Percentiles rank a stretch among this genome's conserved stretches.
These are phyloP conservation scores for Hamiltosporidium tvaerminnensis DNA, from an alignment of 371 early-diverging fungal species.

Conservation along the genomic window DNA sequence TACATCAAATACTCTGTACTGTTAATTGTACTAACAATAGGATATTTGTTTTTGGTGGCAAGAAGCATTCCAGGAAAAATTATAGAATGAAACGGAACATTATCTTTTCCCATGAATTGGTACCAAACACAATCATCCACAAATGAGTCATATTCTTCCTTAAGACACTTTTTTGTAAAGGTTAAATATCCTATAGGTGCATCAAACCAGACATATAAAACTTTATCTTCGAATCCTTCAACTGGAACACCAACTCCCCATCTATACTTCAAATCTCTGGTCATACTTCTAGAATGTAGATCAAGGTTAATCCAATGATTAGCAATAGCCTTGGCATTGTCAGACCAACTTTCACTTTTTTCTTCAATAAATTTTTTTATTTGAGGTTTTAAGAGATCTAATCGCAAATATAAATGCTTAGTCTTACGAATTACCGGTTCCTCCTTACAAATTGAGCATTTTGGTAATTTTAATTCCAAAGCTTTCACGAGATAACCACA, in stretches of 20 bases:
- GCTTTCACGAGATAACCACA: conserved; percentile 80
- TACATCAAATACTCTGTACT: conserved; percentile 95
- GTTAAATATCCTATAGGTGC: conserved; percentile 72
- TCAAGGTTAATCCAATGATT: conserved; percentile 88
- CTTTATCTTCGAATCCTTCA: conserved; percentile 71
- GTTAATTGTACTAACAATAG: conserved; percentile 71
- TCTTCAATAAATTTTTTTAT: conserved; percentile 62
- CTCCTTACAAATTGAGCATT: conserved; percentile 75
- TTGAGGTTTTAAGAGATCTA: conserved; percentile 61
- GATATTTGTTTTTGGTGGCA: conserved; percentile 72
- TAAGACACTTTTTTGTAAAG: conserved; percentile 25
- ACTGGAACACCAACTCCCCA: conserved; percentile 95
- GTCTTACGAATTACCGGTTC: conserved; percentile 59
- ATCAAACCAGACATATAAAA: conserved; percentile 99
- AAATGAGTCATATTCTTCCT: conserved; percentile 3
- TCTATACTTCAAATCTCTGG: conserved; percentile 72
- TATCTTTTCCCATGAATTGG: conserved; percentile 99
- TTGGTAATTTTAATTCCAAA: conserved; percentile 73
- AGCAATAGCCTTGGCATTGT: conserved; percentile 73
- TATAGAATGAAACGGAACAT: conserved; percentile 96
- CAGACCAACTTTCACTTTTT: conserved; percentile 54
- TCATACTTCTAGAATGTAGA: conserved; percentile 82
- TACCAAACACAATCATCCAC: conserved; percentile 75
- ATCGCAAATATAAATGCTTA: conserved; percentile 75
- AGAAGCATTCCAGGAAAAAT: conserved; percentile 81